Evolutionary conservation across 352 stramenopile genomes (phyloP), one percentile per base, ranked within the genome.

Genomic region (Phytophthora rubi): DNA sequence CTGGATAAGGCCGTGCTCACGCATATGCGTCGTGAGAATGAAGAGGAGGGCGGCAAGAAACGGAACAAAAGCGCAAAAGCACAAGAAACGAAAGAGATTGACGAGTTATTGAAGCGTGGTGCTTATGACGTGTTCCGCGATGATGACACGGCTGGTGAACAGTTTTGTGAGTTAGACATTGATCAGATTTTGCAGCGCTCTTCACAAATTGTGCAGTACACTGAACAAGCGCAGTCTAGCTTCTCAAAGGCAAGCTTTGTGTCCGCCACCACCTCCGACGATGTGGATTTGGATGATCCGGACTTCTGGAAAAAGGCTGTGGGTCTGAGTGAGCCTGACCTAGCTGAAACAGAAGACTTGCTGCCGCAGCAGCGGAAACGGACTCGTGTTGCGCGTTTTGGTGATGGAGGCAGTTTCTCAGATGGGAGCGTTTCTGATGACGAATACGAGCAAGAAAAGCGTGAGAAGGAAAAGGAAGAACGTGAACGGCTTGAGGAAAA

Each of bases 301-400:
- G 85, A 99, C 59, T 99, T 99, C 64, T 99, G 98, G 98, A 98
- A 99, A 64, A 99, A 99, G 76, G 97, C 99, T 1, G 91, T 98
- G 6, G 93, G 93, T 6, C 54, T 97, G 13, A 81, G 72, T 3
- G 89, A 97, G 6, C 86, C 89, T 2, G 89, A 97, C 7, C 78
- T 77, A 6, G 53, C 74, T 3, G 89, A 93, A 64, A 56, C 76
- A 1, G 75, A 83, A 37, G 84, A 86, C 13, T 79, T 89, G 16
- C 68, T 97, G 5, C 89, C 88, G 6, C 76, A 93, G 51, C 89
- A 97, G 59, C 89, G 89, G 10, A 97, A 93, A 54, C 86, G 89
- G 47, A 97, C 89, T n/a, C 84, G 89, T 32, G 89, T 97, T 4
- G 76, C 85, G 37, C 89, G 89, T 15, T 97, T 97, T 70, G 89